Percentiles rank a stretch among this genome's conserved stretches.
These are phyloP conservation scores for Aspergillus jensenii DNA, from an alignment of 2,329 filamentous ascomycete species.

Conservation along the genomic window DNA sequence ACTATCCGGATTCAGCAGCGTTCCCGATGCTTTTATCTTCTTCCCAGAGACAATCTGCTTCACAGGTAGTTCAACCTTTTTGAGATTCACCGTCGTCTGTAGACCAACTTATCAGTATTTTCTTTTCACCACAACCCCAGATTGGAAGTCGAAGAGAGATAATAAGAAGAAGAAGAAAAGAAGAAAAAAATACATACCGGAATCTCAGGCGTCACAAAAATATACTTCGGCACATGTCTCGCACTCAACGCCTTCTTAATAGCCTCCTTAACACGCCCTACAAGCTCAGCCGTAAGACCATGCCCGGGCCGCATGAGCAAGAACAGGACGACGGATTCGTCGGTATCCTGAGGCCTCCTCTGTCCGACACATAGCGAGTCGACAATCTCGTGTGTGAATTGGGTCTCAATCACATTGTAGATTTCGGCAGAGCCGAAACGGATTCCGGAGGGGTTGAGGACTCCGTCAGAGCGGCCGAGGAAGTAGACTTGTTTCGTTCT, in stretches of 20 bases:
- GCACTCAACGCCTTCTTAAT: conserved; percentile 68
- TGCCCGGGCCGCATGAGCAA: conserved; percentile 60
- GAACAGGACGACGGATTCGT: conserved; percentile 62
- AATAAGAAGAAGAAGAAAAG: not conserved
- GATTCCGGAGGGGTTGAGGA: conserved; percentile 78
- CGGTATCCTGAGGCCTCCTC: conserved; percentile 58
- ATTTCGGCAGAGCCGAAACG: conserved; percentile 80
- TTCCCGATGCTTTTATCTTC: conserved; percentile 72
- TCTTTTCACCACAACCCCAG: no score
- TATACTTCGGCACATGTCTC: conserved; percentile 73
- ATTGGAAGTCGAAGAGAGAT: not conserved
- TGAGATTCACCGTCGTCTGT: conserved; percentile 76
- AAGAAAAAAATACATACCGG: conserved; percentile 57
- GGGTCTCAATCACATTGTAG: conserved; percentile 63
- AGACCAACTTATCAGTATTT: not conserved
- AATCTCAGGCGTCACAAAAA: conserved; percentile 79
- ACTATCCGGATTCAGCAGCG: conserved; percentile 72
- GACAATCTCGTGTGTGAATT: conserved; percentile 62
- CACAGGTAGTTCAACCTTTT: conserved; percentile 81
- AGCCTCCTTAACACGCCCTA: conserved; percentile 59
- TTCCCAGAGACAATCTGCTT: conserved; percentile 81
- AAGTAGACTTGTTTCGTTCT: conserved; percentile 55
- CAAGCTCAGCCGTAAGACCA: conserved; percentile 56
- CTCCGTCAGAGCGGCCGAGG: conserved; percentile 60
- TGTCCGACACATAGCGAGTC: conserved; percentile 83